These are phyloP conservation scores for Dentipellis fragilis DNA, from an alignment of 768 basidiomycete species.

Conservation along the genomic window DNA sequence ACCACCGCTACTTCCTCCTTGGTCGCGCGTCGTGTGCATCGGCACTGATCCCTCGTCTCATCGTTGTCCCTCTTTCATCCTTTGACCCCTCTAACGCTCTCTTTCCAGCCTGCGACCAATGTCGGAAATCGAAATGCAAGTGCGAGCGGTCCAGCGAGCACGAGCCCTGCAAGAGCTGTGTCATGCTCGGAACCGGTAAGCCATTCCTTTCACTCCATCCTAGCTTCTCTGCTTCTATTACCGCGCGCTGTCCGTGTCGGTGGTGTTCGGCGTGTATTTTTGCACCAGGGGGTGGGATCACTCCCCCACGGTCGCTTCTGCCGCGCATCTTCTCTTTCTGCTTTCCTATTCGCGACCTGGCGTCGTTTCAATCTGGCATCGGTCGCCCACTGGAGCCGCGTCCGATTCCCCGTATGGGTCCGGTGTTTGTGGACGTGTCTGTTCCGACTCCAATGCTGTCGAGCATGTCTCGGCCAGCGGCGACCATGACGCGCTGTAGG, in stretches of 20 bases:
- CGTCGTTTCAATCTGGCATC: too few relatives aligned
- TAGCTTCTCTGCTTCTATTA: background rate
- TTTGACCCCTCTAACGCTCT: background rate
- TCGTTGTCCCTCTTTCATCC: background rate
- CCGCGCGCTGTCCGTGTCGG: too few relatives aligned
- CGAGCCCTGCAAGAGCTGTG: conserved; percentile 69
- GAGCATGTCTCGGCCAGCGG: too few relatives aligned
- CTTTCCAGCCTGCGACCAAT: conserved; percentile 70
- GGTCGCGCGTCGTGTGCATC: background rate
- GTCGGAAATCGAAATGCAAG: conserved; percentile 68
- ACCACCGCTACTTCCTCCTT: background rate
- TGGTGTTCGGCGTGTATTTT: too few relatives aligned
- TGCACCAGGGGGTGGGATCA: too few relatives aligned
- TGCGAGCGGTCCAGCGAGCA: conserved; percentile 58
- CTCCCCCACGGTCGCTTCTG: background rate
- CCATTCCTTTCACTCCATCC: conserved; percentile 1
- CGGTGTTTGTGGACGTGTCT: too few relatives aligned
- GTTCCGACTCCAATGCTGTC: too few relatives aligned
- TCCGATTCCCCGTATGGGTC: too few relatives aligned
- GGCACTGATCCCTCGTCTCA: background rate
- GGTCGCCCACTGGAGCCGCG: too few relatives aligned
- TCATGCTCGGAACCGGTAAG: conserved; percentile 62
- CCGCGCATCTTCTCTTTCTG: conserved; percentile 3
- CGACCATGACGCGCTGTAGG: too few relatives aligned
- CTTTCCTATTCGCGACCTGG: conserved; percentile 4